Percentiles rank a stretch among this genome's conserved stretches.
phyloP scores from a whole-genome alignment of 495 filamentous ascomycete species.

The Lophiostoma macrostomum region DNA sequence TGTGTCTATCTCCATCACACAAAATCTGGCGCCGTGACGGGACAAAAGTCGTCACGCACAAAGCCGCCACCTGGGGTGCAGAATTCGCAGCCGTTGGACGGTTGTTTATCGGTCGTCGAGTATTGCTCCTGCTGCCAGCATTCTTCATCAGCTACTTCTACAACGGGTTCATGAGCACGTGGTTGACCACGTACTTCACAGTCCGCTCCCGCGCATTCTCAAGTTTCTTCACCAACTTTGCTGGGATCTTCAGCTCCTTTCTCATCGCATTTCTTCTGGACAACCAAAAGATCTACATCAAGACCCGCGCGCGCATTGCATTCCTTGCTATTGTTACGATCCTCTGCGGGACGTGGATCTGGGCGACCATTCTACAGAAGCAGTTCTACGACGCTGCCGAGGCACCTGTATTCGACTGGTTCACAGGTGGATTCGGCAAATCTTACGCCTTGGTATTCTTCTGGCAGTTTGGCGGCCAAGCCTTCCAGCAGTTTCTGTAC shows the following conservation, averaged over 20 bases:
- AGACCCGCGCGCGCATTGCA: conserved; percentile 32
- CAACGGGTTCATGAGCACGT: conserved; percentile 40
- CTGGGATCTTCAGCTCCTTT: conserved; percentile 40
- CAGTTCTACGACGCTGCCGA: conserved; percentile 32
- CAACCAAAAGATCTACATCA: conserved; percentile 34
- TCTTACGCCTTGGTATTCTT: conserved; percentile 39
- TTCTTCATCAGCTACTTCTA: conserved; percentile 43
- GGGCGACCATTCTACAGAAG: conserved; percentile 36
- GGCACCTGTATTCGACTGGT: conserved; percentile 38
- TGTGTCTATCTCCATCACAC: conserved; percentile 1
- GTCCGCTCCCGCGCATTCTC: conserved; percentile 34
- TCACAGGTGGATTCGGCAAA: conserved; percentile 34
- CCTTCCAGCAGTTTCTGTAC: conserved; percentile 40
- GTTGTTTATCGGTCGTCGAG: conserved; percentile 29
- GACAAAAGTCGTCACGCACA: conserved; percentile 27
- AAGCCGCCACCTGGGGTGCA: conserved; percentile 34
- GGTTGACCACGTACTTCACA: conserved; percentile 40
- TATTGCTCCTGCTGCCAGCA: conserved; percentile 37
- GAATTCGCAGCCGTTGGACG: conserved; percentile 36
- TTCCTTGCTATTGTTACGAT: conserved; percentile 33
- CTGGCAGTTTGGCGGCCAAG: conserved; percentile 41
- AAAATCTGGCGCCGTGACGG: conserved; percentile 3
- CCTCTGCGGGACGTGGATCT: conserved; percentile 40
- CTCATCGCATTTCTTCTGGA: conserved; percentile 36
- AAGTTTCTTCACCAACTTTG: conserved; percentile 37